Evolutionary conservation across 345 rosid species (phyloP), one percentile per base, ranked within the genome.

Genomic region (Cardamine occulta): DNA sequence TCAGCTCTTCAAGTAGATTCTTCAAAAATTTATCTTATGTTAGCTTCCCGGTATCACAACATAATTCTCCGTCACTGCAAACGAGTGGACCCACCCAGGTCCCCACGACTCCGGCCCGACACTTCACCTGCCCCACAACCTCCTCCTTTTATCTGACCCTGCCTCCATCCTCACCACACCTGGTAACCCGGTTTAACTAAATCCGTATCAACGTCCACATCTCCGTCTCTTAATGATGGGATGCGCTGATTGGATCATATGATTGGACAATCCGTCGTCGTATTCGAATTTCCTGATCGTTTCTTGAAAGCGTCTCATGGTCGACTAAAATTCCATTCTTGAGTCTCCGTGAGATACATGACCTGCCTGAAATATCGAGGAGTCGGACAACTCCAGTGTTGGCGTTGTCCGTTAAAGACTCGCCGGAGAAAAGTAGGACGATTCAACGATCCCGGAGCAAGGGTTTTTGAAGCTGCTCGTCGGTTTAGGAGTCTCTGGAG

Each of bases 11-110:
- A 12, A 94, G 84, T 48, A 94, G 69, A 81, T 89, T 94, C 67
- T 57, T 81, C 11, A 88, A 90, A 48, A n/a, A n/a, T n/a, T n/a
- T 94, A 94, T 66, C 97, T 84, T 73, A 94, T 61, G 8, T n/a
- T n/a, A 97, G 86, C 98, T 94, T 78, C 91, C 98, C 3, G 98
- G 98, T 66, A 91, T 88, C 23, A 91, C 71, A 8, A 94, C 73
- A 53, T 88, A 94, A 47, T 91, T 86, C 62, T 91, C 93, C 0
- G 98, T 94, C 68, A 91, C 92, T 13, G 98, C 89, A 81, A 94
- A 94, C 2, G 97, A 94, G 39, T 94, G 98, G 53, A 94, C 98
- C 98, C 98, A 94, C 6, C 98, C 98, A 0, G 98, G 89, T 0
- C 96, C 87, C 77, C 74, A 72, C 40, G 96, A 91, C 1, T n/a